These are phyloP conservation scores for Didymellaceae sp. DNA, from an alignment of 2,329 filamentous ascomycete species.

Conservation along the genomic window DNA sequence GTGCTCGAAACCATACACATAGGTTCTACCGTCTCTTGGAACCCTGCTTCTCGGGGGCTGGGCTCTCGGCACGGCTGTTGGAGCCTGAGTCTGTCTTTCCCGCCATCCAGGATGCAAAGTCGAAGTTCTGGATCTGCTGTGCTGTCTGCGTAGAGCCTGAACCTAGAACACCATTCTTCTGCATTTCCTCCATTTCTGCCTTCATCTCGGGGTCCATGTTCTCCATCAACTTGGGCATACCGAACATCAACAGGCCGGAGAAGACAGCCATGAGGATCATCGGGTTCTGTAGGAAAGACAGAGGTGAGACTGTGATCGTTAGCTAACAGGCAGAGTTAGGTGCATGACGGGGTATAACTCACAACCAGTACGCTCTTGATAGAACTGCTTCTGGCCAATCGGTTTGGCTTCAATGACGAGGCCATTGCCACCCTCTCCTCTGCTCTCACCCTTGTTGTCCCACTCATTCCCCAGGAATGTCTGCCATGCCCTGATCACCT, in stretches of 20 bases:
- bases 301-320: slow-evolving; percentile 68
- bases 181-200: slow-evolving; percentile 89
- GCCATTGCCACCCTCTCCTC: slow-evolving; percentile 53
- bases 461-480: slow-evolving; percentile 90
- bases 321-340: slow-evolving; percentile 14
- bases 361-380: slow-evolving; percentile 77
- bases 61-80: slow-evolving; percentile 32
- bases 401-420: slow-evolving; percentile 67
- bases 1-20: not conserved
- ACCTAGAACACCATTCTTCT: slow-evolving; percentile 73
- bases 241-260: slow-evolving; percentile 82
- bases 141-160: slow-evolving; percentile 47
- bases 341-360: slow-evolving; percentile 50
- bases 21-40: slow-evolving; percentile 27
- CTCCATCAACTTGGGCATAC: slow-evolving; percentile 93
- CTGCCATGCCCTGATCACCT: slow-evolving; percentile 73
- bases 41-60: slow-evolving; percentile 33
- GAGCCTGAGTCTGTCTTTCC: slow-evolving; percentile 53
- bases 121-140: slow-evolving; percentile 67
- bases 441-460: slow-evolving; percentile 78
- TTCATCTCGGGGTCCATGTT: slow-evolving; percentile 98
- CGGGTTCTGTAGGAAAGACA: slow-evolving; percentile 87
- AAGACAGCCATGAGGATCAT: slow-evolving; percentile 94
- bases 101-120: slow-evolving; percentile 73
- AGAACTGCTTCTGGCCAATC: slow-evolving; percentile 73